A percentile compares a stretch with the other conserved stretches of the same genome.
These are phyloP conservation scores for Prunus mira DNA, from an alignment of 306 rosid genomes.

Conservation along the genomic window DNA sequence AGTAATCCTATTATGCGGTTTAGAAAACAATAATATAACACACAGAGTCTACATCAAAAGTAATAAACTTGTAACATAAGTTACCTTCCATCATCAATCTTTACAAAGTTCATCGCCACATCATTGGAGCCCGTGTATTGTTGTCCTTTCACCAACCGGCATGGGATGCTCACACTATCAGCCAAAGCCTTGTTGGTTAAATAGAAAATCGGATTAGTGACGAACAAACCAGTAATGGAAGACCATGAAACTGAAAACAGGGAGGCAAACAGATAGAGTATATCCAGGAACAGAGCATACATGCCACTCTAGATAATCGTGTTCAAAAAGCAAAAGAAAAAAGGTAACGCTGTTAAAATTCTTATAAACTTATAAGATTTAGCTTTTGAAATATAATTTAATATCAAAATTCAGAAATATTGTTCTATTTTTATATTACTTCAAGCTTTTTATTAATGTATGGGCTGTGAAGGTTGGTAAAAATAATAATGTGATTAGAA, in stretches of 20 bases:
- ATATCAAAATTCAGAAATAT: background rate
- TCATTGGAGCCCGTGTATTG: constrained; percentile 78
- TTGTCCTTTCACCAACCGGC: constrained; percentile 88
- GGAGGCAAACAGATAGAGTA: background rate
- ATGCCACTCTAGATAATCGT: background rate
- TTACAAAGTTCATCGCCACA: constrained; percentile 85
- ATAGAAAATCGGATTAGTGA: constrained; percentile 8
- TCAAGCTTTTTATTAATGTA: background rate
- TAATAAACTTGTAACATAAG: constrained; percentile 20
- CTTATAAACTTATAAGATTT: background rate
- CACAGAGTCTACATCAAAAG: constrained; percentile 9
- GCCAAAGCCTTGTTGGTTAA: constrained; percentile 68
- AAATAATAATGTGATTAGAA: background rate
- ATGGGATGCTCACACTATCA: constrained; percentile 79
- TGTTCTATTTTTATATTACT: too few relatives aligned
- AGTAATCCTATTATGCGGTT: background rate
- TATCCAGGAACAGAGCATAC: background rate
- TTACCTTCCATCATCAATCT: constrained; percentile 89
- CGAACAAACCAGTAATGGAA: constrained; percentile 1
- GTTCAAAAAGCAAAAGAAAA: background rate
- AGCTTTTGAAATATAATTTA: background rate
- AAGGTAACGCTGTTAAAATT: background rate
- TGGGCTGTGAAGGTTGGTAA: background rate
- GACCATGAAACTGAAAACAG: background rate
- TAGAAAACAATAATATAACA: background rate